Conservation (phyloP, 306 rosid species). For the Medicago lupulina region DNA sequence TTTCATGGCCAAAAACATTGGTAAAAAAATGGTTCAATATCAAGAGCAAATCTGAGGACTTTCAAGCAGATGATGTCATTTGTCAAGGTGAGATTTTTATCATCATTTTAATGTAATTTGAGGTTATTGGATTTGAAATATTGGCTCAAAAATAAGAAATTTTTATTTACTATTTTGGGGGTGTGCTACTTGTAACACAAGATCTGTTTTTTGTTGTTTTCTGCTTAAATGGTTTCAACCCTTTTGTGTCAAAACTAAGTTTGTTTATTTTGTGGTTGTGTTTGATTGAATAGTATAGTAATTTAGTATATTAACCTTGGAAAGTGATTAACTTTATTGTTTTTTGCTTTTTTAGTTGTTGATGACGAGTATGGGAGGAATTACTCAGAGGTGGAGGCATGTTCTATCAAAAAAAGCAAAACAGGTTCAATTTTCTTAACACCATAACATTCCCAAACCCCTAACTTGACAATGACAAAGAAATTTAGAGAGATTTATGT, state of each 20-base stretch:
- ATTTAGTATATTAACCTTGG: conserved; percentile 54
- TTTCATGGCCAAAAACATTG: conserved; percentile 92
- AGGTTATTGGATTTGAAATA: conserved; percentile 42
- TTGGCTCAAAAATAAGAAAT: conserved; percentile 3
- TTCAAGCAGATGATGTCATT: conserved; percentile 81
- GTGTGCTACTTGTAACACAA: conserved; percentile 49
- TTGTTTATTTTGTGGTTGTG: conserved; percentile 8
- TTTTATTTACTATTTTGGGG: conserved; percentile 17
- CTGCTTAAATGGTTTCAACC: conserved; percentile 39
- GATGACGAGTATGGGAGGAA: conserved; percentile 86
- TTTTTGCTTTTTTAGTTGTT: conserved; percentile 71
- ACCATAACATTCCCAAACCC: conserved; percentile 54
- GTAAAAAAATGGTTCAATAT: conserved; percentile 98
- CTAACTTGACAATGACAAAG: conserved; percentile 37
- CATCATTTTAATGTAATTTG: conserved; percentile 46
- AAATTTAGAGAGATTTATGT: no score
- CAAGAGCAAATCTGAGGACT: conserved; percentile 88
- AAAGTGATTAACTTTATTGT: conserved; percentile 65
- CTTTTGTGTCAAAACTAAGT: conserved; percentile 34
- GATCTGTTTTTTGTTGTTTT: conserved; percentile 66
- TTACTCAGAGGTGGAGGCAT: conserved; percentile 73
- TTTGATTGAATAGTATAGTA: conserved; percentile 45
- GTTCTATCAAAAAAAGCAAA: conserved; percentile 86
- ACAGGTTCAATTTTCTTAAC: conserved; percentile 65
- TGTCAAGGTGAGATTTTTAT: conserved; percentile 58